These are phyloP conservation scores for Teratosphaeriaceae sp. DNA, from an alignment of 2,329 filamentous ascomycete species.

Conservation along the genomic window DNA sequence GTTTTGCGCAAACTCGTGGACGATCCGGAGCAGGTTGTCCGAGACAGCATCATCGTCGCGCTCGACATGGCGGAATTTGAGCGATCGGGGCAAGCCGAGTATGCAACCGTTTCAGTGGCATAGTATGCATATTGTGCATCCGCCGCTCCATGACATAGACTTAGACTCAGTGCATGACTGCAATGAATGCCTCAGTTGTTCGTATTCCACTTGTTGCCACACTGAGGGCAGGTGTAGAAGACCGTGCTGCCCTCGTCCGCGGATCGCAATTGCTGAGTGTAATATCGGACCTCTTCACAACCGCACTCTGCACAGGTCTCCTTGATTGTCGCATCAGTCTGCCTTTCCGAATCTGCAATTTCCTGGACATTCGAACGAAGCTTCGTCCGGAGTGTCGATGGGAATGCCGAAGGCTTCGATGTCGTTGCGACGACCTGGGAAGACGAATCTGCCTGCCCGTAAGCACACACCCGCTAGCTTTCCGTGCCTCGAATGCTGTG, in stretches of 20 bases:
- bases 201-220: slow-evolving; percentile 66
- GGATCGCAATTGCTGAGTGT: slow-evolving; percentile 77
- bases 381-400: slow-evolving; percentile 80
- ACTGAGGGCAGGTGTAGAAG: slow-evolving; percentile 76
- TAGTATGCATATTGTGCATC: slow-evolving; percentile 14
- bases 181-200: slow-evolving; percentile 48
- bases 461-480: neutral
- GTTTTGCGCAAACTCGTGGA: slow-evolving; percentile 75
- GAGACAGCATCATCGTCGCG: slow-evolving; percentile 90
- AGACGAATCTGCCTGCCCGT: slow-evolving; percentile 54
- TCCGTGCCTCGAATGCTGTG: slow-evolving; percentile 4
- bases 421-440: slow-evolving; percentile 70
- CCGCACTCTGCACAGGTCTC: slow-evolving; percentile 76
- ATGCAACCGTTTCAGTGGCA: slow-evolving; percentile 70
- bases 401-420: slow-evolving; percentile 87
- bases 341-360: slow-evolving; percentile 62
- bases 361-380: slow-evolving; percentile 72
- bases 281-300: slow-evolving; percentile 73
- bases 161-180: neutral
- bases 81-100: slow-evolving; percentile 79
- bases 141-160: neutral
- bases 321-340: slow-evolving; percentile 57
- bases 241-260: slow-evolving; percentile 94
- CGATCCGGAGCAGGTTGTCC: slow-evolving; percentile 87
- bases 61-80: slow-evolving; percentile 98